Conservation (phyloP, 2,329 filamentous ascomycete species). For the Biscogniauxia marginata region DNA sequence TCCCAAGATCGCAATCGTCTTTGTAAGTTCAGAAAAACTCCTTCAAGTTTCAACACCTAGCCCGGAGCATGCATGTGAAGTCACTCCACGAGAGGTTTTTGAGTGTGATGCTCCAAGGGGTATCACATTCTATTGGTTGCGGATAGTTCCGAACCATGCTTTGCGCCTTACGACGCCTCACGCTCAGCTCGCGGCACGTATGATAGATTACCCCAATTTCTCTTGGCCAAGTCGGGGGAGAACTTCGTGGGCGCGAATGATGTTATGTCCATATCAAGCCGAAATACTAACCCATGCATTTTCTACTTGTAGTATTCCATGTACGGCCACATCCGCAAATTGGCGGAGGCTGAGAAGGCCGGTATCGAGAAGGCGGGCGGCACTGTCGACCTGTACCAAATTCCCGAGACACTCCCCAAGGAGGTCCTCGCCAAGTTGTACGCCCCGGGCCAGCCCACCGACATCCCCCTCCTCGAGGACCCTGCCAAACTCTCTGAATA, state of each 20-base stretch:
- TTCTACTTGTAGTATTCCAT: constrained; percentile 70
- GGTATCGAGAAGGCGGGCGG: constrained; percentile 89
- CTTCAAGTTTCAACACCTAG: not conserved
- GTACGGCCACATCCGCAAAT: constrained; percentile 83
- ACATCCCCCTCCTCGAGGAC: constrained; percentile 62
- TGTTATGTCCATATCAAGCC: not conserved
- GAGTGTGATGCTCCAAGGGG: not conserved
- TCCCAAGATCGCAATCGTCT: constrained; percentile 33
- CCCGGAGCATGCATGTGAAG: not conserved
- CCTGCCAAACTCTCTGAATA: constrained; percentile 65
- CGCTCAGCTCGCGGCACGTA: not conserved
- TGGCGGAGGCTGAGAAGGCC: constrained; percentile 87
- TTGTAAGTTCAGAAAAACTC: constrained; percentile 21
- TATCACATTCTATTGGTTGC: not conserved
- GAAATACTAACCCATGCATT: not conserved
- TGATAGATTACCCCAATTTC: not conserved
- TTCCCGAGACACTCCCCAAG: constrained; percentile 80
- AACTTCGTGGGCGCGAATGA: not conserved
- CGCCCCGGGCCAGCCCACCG: constrained; percentile 71
- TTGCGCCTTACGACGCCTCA: not conserved
- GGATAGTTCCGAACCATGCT: not conserved
- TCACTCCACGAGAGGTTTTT: not conserved
- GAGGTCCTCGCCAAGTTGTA: constrained; percentile 90
- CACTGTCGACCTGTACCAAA: constrained; percentile 77
- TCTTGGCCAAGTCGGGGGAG: not conserved